Base-by-base conservation (phyloP, 73 alveolate genomes). In the Paramecium tetraurelia region DNA sequence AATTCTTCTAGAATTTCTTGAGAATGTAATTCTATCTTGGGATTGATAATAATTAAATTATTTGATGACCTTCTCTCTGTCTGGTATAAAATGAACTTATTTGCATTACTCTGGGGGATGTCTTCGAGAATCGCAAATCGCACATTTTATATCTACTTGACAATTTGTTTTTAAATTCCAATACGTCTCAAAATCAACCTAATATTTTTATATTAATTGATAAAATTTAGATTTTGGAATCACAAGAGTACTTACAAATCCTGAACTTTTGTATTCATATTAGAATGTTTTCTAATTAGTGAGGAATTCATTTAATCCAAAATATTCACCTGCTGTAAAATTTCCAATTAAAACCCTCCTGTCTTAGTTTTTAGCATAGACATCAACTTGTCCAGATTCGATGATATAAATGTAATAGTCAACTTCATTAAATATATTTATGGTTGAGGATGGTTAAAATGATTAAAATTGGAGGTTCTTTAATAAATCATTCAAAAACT, bases 51-150 rank as follows among this genome's bases (percentile, higher is more conserved):
- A 80, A 41, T 20, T 20, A 48, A 44, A 80, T 46, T 43, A 21
- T 46, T 80, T 80, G 5, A 80, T 48, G 20, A 80, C 90, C 24
- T 43, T 43, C 16, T 80, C 90, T 44, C 22, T 43, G 14, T 80
- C 72, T 20, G 90, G 75, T 24, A 46, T 22, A 80, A 20, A 80
- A 80, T 80, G 90, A 24, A 80, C 75, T 80, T 43, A 80, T 46
- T 40, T 43, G 16, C 90, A 80, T 43, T 46, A 22, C 0, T 80
- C 50, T 20, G 90, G 11, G 9, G 14, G 18, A 80, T 80, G 90
- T 48, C 75, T 40, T 24, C 16, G 5, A 44, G 90, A 41, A 38
- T 40, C 46, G 43, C 90, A 80, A 11, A 80, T 46, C 2, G 31
- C 35, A 44, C 90, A 80, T 43, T 46, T 72, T 22, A 12, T n/a